A percentile compares a stretch with the other conserved stretches of the same genome.
These are phyloP conservation scores for Fusarium sp. DNA, from an alignment of 2,329 filamentous ascomycete species.

Conservation along the genomic window DNA sequence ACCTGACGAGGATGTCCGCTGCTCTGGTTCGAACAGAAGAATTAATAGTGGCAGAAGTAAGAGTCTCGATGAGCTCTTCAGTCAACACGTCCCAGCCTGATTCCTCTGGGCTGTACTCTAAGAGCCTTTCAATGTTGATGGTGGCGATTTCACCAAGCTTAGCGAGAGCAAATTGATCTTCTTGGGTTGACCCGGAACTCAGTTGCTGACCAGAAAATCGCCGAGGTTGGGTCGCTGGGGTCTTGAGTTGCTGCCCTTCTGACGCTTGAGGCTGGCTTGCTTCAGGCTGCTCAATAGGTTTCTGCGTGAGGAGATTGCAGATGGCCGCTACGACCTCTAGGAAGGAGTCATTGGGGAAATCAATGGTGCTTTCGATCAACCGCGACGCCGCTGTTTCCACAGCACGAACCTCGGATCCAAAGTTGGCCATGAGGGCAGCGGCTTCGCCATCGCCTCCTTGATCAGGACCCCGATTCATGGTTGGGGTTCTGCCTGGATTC, in stretches of 20 bases:
- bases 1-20: conserved; percentile 74
- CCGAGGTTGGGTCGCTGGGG: conserved; percentile 60
- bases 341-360: conserved; percentile 90
- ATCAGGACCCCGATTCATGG: conserved; percentile 64
- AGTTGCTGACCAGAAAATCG: conserved; percentile 61
- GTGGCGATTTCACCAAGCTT: conserved; percentile 82
- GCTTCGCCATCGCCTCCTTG: conserved; percentile 67
- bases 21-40: conserved; percentile 72
- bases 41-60: conserved; percentile 64
- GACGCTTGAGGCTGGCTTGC: conserved; percentile 27
- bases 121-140: conserved; percentile 82
- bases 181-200: conserved; percentile 68
- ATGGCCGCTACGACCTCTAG: conserved; percentile 82
- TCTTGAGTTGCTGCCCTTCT: conserved; percentile 52
- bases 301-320: conserved; percentile 75
- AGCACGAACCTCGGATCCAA: conserved; percentile 86
- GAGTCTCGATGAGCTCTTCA: conserved; percentile 66
- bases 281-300: conserved; percentile 44
- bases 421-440: conserved; percentile 72
- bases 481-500: conserved; percentile 66
- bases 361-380: conserved; percentile 91
- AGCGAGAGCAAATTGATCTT: conserved; percentile 78
- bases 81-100: conserved; percentile 84
- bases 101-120: conserved; percentile 74
- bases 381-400: conserved; percentile 90